Conservation (phyloP, 192 early-diverging fungal species). For the Linderina pennispora region DNA sequence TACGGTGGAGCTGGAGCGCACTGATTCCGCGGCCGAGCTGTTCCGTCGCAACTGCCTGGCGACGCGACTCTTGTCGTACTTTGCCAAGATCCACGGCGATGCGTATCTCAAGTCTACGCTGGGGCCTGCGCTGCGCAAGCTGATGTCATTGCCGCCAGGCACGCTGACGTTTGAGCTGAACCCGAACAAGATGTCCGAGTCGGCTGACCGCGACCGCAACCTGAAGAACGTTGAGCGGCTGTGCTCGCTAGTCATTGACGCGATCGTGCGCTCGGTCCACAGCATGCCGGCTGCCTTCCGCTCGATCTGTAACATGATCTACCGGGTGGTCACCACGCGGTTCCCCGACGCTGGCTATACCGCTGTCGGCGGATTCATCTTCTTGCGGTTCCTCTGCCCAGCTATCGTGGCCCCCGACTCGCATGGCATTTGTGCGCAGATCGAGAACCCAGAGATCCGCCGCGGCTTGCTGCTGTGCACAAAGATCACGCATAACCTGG, state of each 20-base stretch:
- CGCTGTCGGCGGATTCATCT: constrained; percentile 92
- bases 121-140: constrained; percentile 67
- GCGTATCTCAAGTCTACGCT: constrained; percentile 79
- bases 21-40: constrained; percentile 74
- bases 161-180: constrained; percentile 89
- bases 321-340: constrained; percentile 64
- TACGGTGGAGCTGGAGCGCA: constrained; percentile 78
- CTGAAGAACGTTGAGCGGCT: constrained; percentile 70
- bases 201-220: constrained; percentile 67
- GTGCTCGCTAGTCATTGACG: constrained; percentile 74
- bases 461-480: constrained; percentile 86
- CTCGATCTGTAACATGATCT: constrained; percentile 77
- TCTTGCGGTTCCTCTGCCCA: constrained; percentile 93
- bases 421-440: constrained; percentile 64
- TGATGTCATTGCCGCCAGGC: constrained; percentile 56
- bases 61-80: constrained; percentile 78
- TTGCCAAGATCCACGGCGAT: constrained; percentile 71
- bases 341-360: constrained; percentile 82
- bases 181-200: constrained; percentile 61
- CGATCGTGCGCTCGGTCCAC: constrained; percentile 67
- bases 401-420: constrained; percentile 89
- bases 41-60: constrained; percentile 92
- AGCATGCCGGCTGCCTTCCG: constrained; percentile 68
- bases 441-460: constrained; percentile 63
- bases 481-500: constrained; percentile 94